phyloP scores from a whole-genome alignment of 148 eudicot genomes.

The Chenopodium berlandieri region DNA sequence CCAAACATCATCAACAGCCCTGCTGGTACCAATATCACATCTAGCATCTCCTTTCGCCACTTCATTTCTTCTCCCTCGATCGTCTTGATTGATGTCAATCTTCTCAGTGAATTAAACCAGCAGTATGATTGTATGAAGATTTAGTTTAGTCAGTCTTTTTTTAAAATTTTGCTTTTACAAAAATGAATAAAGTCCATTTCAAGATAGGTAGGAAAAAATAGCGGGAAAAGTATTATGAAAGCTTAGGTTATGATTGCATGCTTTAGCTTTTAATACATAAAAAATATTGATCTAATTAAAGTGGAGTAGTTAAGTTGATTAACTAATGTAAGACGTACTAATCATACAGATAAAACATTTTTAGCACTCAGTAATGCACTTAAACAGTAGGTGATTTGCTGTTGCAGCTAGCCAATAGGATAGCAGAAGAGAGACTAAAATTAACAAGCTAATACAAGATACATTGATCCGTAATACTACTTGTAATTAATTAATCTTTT shows the following conservation, averaged over 20 bases:
- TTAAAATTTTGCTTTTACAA: no score
- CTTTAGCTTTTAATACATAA: background rate
- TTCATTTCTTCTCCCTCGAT: slow-evolving; percentile 16
- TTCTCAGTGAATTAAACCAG: background rate
- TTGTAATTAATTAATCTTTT: no score
- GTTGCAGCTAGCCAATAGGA: background rate
- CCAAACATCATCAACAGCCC: slow-evolving; percentile 57
- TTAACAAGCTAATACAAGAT: no score
- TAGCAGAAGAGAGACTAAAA: background rate
- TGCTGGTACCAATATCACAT: slow-evolving; percentile 56
- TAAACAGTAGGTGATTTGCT: background rate
- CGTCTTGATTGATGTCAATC: background rate
- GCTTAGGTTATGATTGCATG: background rate
- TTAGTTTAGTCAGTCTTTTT: no score
- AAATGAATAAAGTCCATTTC: background rate
- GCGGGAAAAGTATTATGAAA: background rate
- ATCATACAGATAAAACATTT: background rate
- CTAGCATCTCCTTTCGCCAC: slow-evolving; percentile 55
- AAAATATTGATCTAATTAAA: background rate
- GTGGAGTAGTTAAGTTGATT: background rate
- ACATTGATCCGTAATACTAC: no score
- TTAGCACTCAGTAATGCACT: background rate
- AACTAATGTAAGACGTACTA: background rate
- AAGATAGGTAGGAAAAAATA: background rate
- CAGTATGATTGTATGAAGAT: no score